These are phyloP conservation scores for Monascus ruber DNA, from an alignment of 2,329 filamentous ascomycete genomes.

Conservation along the genomic window DNA sequence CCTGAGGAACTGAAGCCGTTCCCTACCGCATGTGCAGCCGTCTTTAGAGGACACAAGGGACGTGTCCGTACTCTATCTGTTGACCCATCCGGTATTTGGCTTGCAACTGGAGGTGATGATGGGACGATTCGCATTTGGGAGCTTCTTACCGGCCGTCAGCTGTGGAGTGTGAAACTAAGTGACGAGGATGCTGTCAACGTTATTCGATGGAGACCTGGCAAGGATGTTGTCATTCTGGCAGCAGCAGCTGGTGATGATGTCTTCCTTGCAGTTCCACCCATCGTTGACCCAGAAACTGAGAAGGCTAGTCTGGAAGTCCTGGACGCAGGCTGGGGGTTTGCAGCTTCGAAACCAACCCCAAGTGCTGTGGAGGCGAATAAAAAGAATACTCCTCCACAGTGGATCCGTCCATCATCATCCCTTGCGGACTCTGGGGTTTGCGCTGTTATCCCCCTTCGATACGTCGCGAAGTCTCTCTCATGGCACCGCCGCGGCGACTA, in stretches of 20 bases:
- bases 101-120: slow-evolving; percentile 90
- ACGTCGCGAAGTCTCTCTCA: slow-evolving; percentile 72
- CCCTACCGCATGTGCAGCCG: slow-evolving; percentile 75
- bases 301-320: slow-evolving; percentile 63
- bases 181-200: slow-evolving; percentile 69
- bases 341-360: slow-evolving; percentile 47
- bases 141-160: slow-evolving; percentile 69
- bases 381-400: slow-evolving; percentile 68
- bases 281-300: slow-evolving; percentile 61
- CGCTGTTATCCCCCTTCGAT: slow-evolving; percentile 67
- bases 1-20: slow-evolving; percentile 92
- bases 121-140: slow-evolving; percentile 88
- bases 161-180: slow-evolving; percentile 73
- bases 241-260: slow-evolving; percentile 76
- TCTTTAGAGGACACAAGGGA: slow-evolving; percentile 81
- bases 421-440: slow-evolving; percentile 67
- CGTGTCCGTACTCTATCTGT: slow-evolving; percentile 75
- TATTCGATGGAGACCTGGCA: slow-evolving; percentile 79
- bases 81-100: slow-evolving; percentile 72
- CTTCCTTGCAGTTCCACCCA: slow-evolving; percentile 68
- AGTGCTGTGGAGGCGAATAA: slow-evolving; percentile 42
- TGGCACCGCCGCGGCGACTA: slow-evolving; percentile 96
- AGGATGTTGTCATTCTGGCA: slow-evolving; percentile 68
- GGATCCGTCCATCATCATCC: slow-evolving; percentile 64
- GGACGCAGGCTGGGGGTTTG: slow-evolving; percentile 87